phyloP scores from a whole-genome alignment of 2,329 filamentous ascomycete species.

The Setomelanomma holmii region DNA sequence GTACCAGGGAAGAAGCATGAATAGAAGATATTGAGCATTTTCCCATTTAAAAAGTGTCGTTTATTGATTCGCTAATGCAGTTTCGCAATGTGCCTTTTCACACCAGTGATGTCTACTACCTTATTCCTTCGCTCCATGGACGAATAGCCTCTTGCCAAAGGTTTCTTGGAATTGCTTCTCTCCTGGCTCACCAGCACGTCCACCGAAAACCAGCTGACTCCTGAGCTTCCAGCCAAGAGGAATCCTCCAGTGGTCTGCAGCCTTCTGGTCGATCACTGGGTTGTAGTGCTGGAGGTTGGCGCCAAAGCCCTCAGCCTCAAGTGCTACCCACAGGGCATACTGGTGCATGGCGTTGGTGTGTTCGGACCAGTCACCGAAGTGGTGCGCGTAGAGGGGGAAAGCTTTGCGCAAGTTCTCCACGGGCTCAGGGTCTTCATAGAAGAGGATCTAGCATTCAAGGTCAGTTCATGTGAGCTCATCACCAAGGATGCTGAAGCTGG shows the following conservation, averaged over 20 bases:
- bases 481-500: neutral
- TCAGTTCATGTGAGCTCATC: slow-evolving; percentile 14
- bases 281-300: slow-evolving; percentile 95
- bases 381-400: slow-evolving; percentile 77
- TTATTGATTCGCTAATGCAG: no score
- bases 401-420: slow-evolving; percentile 72
- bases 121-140: slow-evolving; percentile 47
- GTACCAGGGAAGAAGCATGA: no score
- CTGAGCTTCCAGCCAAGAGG: slow-evolving; percentile 77
- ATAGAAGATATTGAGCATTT: no score
- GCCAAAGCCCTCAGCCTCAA: slow-evolving; percentile 83
- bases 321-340: slow-evolving; percentile 78
- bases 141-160: slow-evolving; percentile 65
- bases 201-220: slow-evolving; percentile 86
- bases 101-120: neutral
- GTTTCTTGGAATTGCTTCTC: slow-evolving; percentile 71
- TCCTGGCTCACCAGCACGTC: slow-evolving; percentile 59
- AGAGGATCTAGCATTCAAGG: slow-evolving; percentile 66
- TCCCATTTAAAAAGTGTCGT: no score
- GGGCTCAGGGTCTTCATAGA: slow-evolving; percentile 79
- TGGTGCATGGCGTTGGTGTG: slow-evolving; percentile 86
- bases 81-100: no score
- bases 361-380: slow-evolving; percentile 77
- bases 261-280: slow-evolving; percentile 79
- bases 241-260: slow-evolving; percentile 72